Evolutionary conservation across 176 grass and related monocot species (phyloP).

Genomic region (Melocanna baccifera): DNA sequence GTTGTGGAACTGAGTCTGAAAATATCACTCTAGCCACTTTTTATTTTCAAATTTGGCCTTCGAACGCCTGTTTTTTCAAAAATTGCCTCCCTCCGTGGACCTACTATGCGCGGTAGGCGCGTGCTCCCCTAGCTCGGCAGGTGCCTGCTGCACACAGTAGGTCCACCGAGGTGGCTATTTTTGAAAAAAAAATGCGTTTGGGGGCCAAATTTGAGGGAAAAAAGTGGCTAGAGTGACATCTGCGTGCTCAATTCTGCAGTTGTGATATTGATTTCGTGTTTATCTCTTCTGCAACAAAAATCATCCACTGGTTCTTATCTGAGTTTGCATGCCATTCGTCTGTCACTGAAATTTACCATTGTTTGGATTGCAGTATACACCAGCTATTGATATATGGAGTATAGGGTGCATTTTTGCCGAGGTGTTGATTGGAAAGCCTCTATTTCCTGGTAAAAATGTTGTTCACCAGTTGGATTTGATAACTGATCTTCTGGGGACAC

Average conservation of each 20-base stretch:
- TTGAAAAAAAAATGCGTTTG: too few species aligned
- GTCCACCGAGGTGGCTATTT: too few species aligned
- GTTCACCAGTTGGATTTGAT: conserved; percentile 52
- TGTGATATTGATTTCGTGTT: not conserved
- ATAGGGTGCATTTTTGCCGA: conserved; percentile 46
- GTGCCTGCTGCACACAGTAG: too few species aligned
- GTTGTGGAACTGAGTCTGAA: not conserved
- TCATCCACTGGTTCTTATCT: not conserved
- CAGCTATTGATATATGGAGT: conserved; percentile 51
- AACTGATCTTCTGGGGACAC: conserved; percentile 44
- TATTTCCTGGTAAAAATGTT: conserved; percentile 53
- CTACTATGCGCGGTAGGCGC: too few species aligned
- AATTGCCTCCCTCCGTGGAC: too few species aligned
- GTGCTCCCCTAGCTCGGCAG: too few species aligned
- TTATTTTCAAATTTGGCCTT: too few species aligned
- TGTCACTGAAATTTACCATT: not conserved
- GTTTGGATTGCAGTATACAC: conserved; percentile 40
- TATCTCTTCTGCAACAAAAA: not conserved
- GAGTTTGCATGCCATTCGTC: not conserved
- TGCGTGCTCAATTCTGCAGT: not conserved
- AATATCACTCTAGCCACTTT: too few species aligned
- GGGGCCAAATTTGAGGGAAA: too few species aligned
- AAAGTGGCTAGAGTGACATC: too few species aligned
- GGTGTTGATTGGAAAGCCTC: conserved; percentile 45
- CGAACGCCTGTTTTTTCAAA: too few species aligned